Evolutionary conservation across 306 rosid species (phyloP).

Genomic region (Casuarina equisetifolia): DNA sequence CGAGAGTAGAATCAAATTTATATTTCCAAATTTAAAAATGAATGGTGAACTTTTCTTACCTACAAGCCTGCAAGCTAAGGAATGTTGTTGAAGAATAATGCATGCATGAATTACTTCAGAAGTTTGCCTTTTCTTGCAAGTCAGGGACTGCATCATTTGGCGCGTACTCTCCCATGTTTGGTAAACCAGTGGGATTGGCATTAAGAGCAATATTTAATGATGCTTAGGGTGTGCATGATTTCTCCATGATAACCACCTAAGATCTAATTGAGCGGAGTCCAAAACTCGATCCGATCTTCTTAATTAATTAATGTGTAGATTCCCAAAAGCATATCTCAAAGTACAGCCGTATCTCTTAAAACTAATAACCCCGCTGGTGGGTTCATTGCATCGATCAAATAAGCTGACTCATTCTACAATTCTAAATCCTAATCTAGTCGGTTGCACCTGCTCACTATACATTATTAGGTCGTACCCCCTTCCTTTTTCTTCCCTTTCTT

Average conservation of each 20-base stretch:
- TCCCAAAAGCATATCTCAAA: constrained; percentile 43
- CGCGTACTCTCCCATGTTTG: constrained; percentile 15
- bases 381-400: constrained; percentile 39
- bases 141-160: neutral
- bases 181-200: constrained; percentile 5
- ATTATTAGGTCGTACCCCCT: constrained; percentile 2
- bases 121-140: neutral
- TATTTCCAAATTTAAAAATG: too few species aligned
- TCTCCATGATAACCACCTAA: constrained; percentile 29
- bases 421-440: constrained; percentile 21
- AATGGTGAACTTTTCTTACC: too few species aligned
- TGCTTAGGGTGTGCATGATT: constrained; percentile 30
- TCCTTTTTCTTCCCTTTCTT: neutral
- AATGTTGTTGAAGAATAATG: too few species aligned
- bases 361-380: constrained; percentile 26
- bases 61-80: too few species aligned
- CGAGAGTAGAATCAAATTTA: too few species aligned
- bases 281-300: constrained; percentile 29
- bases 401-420: constrained; percentile 29
- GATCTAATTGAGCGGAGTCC: constrained; percentile 29
- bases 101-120: neutral
- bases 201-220: constrained; percentile 11
- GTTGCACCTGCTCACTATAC: constrained; percentile 46
- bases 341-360: constrained; percentile 51
- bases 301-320: constrained; percentile 9